Conservation (phyloP, 352 stramenopile genomes). For the Aphanomyces euteiches region DNA sequence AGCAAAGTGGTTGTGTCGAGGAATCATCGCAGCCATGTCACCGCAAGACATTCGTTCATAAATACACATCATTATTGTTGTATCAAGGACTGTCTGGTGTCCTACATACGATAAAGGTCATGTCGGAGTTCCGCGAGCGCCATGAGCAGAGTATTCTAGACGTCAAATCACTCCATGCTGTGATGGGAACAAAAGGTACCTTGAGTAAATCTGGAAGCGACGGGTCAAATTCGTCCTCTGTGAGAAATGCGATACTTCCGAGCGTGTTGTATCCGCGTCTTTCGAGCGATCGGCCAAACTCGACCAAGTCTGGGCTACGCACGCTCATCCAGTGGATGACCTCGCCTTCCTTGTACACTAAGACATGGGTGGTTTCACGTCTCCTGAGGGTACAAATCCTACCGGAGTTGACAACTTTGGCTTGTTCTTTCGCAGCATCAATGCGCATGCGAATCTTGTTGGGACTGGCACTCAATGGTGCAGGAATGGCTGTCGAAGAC, state of each 20-base stretch:
- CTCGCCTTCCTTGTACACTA: slow-evolving; percentile 73
- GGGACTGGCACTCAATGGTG: slow-evolving; percentile 24
- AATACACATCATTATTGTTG: neutral
- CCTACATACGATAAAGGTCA: slow-evolving; percentile 79
- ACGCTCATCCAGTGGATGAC: slow-evolving; percentile 83
- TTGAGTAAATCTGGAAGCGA: slow-evolving; percentile 32
- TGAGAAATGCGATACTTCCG: slow-evolving; percentile 79
- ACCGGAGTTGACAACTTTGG: slow-evolving; percentile 66
- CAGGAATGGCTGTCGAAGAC: neutral
- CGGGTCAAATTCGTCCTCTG: slow-evolving; percentile 58
- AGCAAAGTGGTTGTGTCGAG: too few relatives aligned
- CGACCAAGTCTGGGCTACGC: slow-evolving; percentile 60
- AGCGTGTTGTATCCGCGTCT: slow-evolving; percentile 62
- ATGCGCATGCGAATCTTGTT: slow-evolving; percentile 56
- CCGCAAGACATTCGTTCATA: neutral
- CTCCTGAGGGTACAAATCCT: neutral
- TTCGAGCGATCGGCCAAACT: slow-evolving; percentile 57
- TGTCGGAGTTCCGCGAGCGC: slow-evolving; percentile 68
- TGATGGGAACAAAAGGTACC: neutral
- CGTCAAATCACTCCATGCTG: neutral
- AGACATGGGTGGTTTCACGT: neutral
- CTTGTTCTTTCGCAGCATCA: slow-evolving; percentile 73
- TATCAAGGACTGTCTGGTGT: neutral
- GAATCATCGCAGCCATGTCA: too few relatives aligned
- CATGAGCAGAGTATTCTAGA: slow-evolving; percentile 54